phyloP scores from a whole-genome alignment of 495 filamentous ascomycete species.

The Melanomma pulvis-pyrius region DNA sequence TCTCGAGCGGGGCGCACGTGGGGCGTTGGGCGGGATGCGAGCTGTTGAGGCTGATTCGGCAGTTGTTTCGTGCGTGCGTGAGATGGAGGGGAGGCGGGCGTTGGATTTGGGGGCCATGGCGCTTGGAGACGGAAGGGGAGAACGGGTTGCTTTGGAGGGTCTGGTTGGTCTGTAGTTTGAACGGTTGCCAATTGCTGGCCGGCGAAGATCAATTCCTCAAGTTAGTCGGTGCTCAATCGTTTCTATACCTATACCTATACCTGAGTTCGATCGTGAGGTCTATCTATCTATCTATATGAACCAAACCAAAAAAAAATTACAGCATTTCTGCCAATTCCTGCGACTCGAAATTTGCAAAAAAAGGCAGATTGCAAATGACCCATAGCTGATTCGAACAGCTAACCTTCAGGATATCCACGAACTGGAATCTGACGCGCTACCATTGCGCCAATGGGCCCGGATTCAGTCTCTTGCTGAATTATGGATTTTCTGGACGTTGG shows the following conservation, averaged over 20 bases:
- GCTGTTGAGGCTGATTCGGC: neutral
- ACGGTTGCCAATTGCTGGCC: no score
- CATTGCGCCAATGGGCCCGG: neutral
- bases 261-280: no score
- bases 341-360: no score
- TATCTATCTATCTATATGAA: no score
- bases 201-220: no score
- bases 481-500: neutral
- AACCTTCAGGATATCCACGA: neutral
- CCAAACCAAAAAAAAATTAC: no score
- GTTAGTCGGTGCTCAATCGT: no score
- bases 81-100: neutral
- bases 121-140: neutral
- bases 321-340: no score
- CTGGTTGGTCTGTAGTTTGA: no score
- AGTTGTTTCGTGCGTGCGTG: neutral
- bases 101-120: no score
- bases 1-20: neutral
- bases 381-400: slow-evolving; percentile 1
- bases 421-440: slow-evolving; percentile 1
- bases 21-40: neutral
- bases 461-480: neutral
- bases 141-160: no score
- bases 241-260: no score
- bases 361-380: neutral